A percentile compares a stretch with the other conserved stretches of the same genome.
phyloP scores from a whole-genome alignment of 176 grass and related monocot species.

The Eragrostis nindensis region DNA sequence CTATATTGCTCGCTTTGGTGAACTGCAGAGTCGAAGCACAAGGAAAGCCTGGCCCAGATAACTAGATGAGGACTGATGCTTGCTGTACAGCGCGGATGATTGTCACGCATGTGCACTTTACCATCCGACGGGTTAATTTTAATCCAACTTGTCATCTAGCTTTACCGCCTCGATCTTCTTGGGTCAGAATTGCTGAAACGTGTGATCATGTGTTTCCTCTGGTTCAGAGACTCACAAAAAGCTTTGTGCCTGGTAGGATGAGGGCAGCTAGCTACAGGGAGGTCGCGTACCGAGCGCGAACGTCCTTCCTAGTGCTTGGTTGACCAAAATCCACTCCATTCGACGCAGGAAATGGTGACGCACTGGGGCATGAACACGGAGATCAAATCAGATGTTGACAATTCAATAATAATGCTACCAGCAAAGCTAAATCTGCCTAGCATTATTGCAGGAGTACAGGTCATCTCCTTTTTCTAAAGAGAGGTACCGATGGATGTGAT shows the following conservation, averaged over 20 bases:
- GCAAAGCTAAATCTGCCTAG: not conserved
- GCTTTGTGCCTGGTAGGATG: not conserved
- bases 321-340: slow-evolving; percentile 34
- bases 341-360: slow-evolving; percentile 23
- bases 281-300: not conserved
- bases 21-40: not conserved
- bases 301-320: slow-evolving; percentile 28
- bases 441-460: slow-evolving; percentile 16
- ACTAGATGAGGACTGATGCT: not conserved
- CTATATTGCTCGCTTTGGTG: slow-evolving; percentile 2
- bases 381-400: slow-evolving; percentile 32
- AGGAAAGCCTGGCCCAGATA: slow-evolving; percentile 30
- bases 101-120: slow-evolving; percentile 2
- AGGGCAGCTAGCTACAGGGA: not conserved
- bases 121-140: not conserved
- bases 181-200: not conserved
- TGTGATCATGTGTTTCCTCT: not conserved
- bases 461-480: not conserved
- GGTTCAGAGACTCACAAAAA: not conserved
- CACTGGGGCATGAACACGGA: not conserved
- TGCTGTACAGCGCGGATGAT: slow-evolving; percentile 26
- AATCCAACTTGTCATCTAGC: not conserved
- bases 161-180: not conserved
- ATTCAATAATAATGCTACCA: not conserved
- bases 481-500: not conserved